Base-by-base conservation (phyloP, 179 eudicot genomes). In the Gypsophila paniculata region DNA sequence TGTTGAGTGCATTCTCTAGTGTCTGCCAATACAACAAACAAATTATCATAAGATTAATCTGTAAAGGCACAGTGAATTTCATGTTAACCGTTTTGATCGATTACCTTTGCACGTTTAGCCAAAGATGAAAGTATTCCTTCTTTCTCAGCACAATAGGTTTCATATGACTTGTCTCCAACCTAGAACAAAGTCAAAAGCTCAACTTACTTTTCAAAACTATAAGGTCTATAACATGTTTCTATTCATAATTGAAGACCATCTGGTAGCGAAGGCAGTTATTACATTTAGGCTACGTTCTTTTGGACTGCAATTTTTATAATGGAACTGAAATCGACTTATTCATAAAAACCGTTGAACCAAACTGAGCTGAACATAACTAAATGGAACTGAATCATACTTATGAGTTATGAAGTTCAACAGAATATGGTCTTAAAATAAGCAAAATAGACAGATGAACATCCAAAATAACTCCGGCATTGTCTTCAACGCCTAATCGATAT, bases 101-200 rank as follows among this genome's bases (percentile, higher is more conserved):
- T 70, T 80, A 91, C 98, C 98, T 94, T 86, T 19, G 99, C 99
- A 74, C 97, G 96, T 72, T 88, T 86, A 38, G 90, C 94, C 53
- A 94, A 70, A 60, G 99, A 91, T 71, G 93, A 85, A 73, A 91
- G 89, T 64, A 91, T 91, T 68, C 90, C 99, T 21, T 91, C 89
- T 78, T 79, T 94, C 91, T 94, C 99, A 1, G 87, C 86, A 53
- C 75, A 65, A 73, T 88, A 94, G 13, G 85, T 79, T 78, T 86
- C 95, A 17, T 88, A 91, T 17, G 97, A 94, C 80, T 91, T 91
- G 72, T 94, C 97, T 74, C 97, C 97, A 49, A 82, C 96, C 98
- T 93, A 58, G 21, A 51, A 23, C 38, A 72, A 19, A 36, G 19
- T 60, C 54, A 59, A 62, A 54, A 23, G 57, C 39, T 48, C 10